phyloP scores from a whole-genome alignment of 768 basidiomycete genomes.

The Kwoniella europaea region DNA sequence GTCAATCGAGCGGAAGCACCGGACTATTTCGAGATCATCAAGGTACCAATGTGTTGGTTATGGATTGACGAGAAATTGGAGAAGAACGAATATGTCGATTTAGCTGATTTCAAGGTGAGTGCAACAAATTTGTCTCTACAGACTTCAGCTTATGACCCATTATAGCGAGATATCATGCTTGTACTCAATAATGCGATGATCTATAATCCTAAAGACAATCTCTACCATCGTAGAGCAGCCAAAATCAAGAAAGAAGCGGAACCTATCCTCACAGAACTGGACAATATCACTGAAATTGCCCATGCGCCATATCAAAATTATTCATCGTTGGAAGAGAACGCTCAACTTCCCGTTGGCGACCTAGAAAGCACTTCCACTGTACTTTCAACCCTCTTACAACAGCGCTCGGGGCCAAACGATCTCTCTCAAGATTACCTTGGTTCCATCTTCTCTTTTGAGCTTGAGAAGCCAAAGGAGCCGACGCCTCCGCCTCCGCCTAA shows the following conservation, averaged over 20 bases:
- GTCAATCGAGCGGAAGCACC: slow-evolving; percentile 77
- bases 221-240: slow-evolving; percentile 72
- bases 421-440: slow-evolving; percentile 65
- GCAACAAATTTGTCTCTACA: no score
- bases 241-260: slow-evolving; percentile 64
- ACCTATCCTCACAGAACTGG: slow-evolving; percentile 62
- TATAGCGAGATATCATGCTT: slow-evolving; percentile 71
- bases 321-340: slow-evolving; percentile 55
- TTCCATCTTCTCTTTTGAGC: slow-evolving; percentile 72
- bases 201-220: slow-evolving; percentile 79
- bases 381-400: slow-evolving; percentile 66
- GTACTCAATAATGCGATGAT: slow-evolving; percentile 86
- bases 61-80: slow-evolving; percentile 88
- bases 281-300: slow-evolving; percentile 17
- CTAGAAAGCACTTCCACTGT: slow-evolving; percentile 72
- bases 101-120: slow-evolving; percentile 69
- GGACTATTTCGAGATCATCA: slow-evolving; percentile 89
- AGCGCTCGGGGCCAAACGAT: slow-evolving; percentile 61
- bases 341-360: slow-evolving; percentile 63
- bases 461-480: slow-evolving; percentile 68
- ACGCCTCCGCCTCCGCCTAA: slow-evolving; percentile 64
- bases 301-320: slow-evolving; percentile 1
- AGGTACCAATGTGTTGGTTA: slow-evolving; percentile 87
- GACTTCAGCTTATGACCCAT: no score
- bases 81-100: slow-evolving; percentile 72